These are phyloP conservation scores for Cordia subcordata DNA, from an alignment of 257 asterid species.

Conservation along the genomic window DNA sequence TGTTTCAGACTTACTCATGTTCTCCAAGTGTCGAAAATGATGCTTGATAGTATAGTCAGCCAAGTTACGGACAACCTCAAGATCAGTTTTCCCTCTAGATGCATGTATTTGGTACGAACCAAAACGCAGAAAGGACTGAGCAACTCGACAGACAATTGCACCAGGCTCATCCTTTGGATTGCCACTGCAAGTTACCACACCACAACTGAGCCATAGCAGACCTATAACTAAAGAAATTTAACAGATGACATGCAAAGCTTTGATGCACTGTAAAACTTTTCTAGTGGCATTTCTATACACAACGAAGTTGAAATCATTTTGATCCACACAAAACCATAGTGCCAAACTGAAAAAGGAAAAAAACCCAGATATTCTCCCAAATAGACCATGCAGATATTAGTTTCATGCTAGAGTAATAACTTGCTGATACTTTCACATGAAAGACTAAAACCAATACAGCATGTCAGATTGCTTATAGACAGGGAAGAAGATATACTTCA, in stretches of 20 bases:
- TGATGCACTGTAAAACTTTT: too few species aligned
- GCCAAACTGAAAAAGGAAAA: too few species aligned
- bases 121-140: slow-evolving; percentile 89
- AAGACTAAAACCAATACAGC: background rate
- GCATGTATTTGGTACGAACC: slow-evolving; percentile 98
- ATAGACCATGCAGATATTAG: too few species aligned
- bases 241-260: too few species aligned
- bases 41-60: slow-evolving; percentile 82
- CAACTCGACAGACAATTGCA: slow-evolving; percentile 91
- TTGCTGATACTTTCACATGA: background rate
- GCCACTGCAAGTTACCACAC: slow-evolving; percentile 58
- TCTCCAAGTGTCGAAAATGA: slow-evolving; percentile 85
- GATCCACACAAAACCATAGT: too few species aligned
- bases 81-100: slow-evolving; percentile 69
- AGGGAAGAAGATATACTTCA: background rate
- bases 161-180: slow-evolving; percentile 98
- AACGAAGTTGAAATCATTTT: too few species aligned
- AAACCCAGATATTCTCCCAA: too few species aligned
- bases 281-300: too few species aligned
- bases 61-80: slow-evolving; percentile 66
- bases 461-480: background rate
- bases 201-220: background rate
- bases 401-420: background rate
- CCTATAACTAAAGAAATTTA: background rate
- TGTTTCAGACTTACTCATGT: slow-evolving; percentile 69